Conservation (phyloP, 177 flowering plant genomes). For the Vitis hybrid region DNA sequence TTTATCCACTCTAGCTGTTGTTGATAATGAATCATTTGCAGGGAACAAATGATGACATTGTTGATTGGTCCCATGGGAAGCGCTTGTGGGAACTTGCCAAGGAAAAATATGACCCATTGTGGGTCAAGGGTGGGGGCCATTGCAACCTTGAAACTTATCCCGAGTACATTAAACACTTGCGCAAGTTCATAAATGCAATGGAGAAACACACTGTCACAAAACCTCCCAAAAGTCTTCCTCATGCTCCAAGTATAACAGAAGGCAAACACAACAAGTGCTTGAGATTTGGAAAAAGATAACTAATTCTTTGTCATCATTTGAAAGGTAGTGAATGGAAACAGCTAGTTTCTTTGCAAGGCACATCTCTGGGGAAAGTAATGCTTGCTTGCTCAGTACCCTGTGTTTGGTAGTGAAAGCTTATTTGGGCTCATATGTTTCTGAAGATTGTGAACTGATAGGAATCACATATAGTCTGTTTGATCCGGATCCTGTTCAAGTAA, state of each 20-base stretch:
- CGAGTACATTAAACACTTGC: conserved; percentile 87
- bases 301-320: conserved; percentile 1
- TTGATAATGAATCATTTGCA: conserved; percentile 29
- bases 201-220: conserved; percentile 66
- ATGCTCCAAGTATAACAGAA: conserved; percentile 54
- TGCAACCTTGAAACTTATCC: conserved; percentile 97
- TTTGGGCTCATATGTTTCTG: conserved; percentile 3
- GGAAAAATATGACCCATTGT: conserved; percentile 92
- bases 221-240: conserved; percentile 36
- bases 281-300: conserved; percentile 69
- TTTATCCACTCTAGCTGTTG: background rate
- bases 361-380: too few species aligned
- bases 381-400: background rate
- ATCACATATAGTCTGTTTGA: conserved; percentile 7
- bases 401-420: conserved; percentile 1
- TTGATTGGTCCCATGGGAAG: conserved; percentile 89
- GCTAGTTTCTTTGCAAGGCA: background rate
- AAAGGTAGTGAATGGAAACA: background rate
- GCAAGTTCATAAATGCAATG: conserved; percentile 83
- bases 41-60: conserved; percentile 93
- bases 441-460: conserved; percentile 4
- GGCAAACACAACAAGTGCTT: conserved; percentile 80
- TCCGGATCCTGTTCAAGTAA: conserved; percentile 12
- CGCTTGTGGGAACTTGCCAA: conserved; percentile 93
- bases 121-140: conserved; percentile 97